These are phyloP conservation scores for Clitopilus hobsonii DNA, from an alignment of 768 basidiomycete species.

Conservation along the genomic window DNA sequence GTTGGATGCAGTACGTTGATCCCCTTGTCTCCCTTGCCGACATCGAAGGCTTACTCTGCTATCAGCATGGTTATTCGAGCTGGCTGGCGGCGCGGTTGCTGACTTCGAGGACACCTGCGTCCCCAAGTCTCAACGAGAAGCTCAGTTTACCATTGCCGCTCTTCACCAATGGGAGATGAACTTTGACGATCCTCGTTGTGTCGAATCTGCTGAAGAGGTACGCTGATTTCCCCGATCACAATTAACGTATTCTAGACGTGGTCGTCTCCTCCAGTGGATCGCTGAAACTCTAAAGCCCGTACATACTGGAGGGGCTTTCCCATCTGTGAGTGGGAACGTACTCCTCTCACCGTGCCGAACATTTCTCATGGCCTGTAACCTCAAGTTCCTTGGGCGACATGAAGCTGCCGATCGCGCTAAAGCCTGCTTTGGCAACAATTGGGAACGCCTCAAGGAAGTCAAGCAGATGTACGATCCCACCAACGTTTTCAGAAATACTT, in stretches of 20 bases:
- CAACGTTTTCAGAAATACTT: conserved; percentile 69
- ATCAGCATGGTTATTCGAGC: conserved; percentile 90
- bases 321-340: conserved; percentile 47
- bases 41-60: background rate
- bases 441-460: conserved; percentile 62
- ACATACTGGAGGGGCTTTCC: conserved; percentile 75
- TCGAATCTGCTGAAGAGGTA: conserved; percentile 79
- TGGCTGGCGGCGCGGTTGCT: conserved; percentile 74
- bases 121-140: conserved; percentile 75
- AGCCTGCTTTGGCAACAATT: conserved; percentile 71
- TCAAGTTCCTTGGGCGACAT: conserved; percentile 70
- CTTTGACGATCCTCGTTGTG: conserved; percentile 74
- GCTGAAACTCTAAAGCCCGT: conserved; percentile 64
- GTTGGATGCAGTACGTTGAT: conserved; percentile 81
- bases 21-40: background rate
- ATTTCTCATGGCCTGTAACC: conserved; percentile 7
- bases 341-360: conserved; percentile 8
- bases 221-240: conserved; percentile 12
- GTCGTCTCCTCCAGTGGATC: conserved; percentile 61
- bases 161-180: conserved; percentile 92
- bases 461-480: conserved; percentile 76
- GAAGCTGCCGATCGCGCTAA: conserved; percentile 60
- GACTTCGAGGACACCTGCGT: conserved; percentile 74
- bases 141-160: conserved; percentile 81
- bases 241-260: conserved; percentile 1